A percentile compares a stretch with the other conserved stretches of the same genome.
These are phyloP conservation scores for Barnettozyma hawaiiensis DNA, from an alignment of 1,139 yeast genomes.

Conservation along the genomic window DNA sequence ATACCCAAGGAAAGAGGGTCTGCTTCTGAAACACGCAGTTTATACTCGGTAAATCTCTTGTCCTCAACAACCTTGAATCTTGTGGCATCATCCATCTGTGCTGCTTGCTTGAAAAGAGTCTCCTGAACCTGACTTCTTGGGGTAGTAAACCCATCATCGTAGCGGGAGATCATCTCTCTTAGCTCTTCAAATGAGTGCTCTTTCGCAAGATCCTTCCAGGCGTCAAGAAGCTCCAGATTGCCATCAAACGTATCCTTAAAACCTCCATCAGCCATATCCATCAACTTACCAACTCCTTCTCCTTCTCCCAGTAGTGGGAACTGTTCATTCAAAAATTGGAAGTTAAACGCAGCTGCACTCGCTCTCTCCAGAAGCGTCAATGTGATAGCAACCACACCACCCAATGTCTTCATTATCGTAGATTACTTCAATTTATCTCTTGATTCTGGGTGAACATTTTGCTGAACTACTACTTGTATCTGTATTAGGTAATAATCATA, in stretches of 20 bases:
- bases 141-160: conserved; percentile 7
- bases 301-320: not conserved
- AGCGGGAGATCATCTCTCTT: conserved; percentile 11
- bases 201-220: conserved; percentile 17
- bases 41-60: conserved; percentile 27
- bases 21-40: conserved; percentile 32
- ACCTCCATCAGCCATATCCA: conserved; percentile 3
- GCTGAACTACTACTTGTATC: too few species aligned
- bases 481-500: too few species aligned
- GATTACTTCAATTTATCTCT: too few species aligned
- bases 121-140: conserved; percentile 16
- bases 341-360: not conserved
- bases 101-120: conserved; percentile 3
- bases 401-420: not conserved
- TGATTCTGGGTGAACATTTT: too few species aligned
- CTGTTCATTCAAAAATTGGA: not conserved
- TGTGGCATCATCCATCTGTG: not conserved
- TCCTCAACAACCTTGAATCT: conserved; percentile 2
- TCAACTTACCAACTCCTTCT: not conserved
- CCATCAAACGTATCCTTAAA: not conserved
- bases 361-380: not conserved
- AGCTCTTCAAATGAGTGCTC: conserved; percentile 12
- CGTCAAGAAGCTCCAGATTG: conserved; percentile 9
- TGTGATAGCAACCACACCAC: not conserved
- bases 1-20: conserved; percentile 42